Percentiles rank a stretch among this genome's conserved stretches.
Conservation (phyloP, 1,284 basidiomycete species). For the Trametes sp. region DNA sequence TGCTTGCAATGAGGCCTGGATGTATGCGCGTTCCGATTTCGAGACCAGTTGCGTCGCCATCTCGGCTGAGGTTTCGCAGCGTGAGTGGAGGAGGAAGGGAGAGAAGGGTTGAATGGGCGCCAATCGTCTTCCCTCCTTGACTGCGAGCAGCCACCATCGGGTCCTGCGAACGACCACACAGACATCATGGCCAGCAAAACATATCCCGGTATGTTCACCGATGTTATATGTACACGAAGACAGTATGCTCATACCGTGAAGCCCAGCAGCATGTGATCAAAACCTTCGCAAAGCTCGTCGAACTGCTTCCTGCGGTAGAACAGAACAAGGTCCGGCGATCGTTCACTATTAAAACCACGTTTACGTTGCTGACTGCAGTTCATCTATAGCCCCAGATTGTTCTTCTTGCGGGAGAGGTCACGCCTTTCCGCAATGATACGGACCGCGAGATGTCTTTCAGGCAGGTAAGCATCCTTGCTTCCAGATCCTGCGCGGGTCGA, state of each 20-base stretch:
- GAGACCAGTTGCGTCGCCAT: conserved; percentile 54
- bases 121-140: background rate
- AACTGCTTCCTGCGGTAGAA: conserved; percentile 55
- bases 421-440: conserved; percentile 83
- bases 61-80: background rate
- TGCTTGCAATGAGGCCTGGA: conserved; percentile 66
- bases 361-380: background rate
- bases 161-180: background rate
- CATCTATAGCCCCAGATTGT: conserved; percentile 64
- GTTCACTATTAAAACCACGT: background rate
- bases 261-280: conserved; percentile 57
- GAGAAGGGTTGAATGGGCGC: background rate
- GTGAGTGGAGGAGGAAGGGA: background rate
- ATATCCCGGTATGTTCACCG: conserved; percentile 25
- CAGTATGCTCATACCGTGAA: conserved; percentile 26
- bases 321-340: conserved; percentile 53
- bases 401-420: conserved; percentile 65
- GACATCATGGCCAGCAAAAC: conserved; percentile 16
- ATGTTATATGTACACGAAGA: no score
- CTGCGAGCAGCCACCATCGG: conserved; percentile 1
- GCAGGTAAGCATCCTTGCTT: conserved; percentile 41
- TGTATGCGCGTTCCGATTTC: conserved; percentile 80
- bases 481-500: no score
- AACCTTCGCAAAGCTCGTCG: conserved; percentile 57
- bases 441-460: conserved; percentile 86